Evolutionary conservation across 371 early-diverging fungal genomes (phyloP), one percentile per base, ranked within the genome.

Genomic region (Mucor mucedo): DNA sequence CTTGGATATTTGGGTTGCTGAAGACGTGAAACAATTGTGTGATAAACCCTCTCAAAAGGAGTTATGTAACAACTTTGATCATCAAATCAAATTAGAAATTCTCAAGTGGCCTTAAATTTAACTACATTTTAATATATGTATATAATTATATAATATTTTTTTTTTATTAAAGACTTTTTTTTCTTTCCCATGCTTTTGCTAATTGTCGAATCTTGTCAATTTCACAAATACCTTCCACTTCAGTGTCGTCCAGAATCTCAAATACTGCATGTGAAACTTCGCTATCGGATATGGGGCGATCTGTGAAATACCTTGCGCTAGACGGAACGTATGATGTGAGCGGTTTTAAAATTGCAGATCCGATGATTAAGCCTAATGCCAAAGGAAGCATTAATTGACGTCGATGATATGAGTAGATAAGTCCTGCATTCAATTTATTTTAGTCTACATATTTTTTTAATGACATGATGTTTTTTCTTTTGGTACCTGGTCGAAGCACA

Each of bases 41-140:
- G 62, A 66, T n/a, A 66, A 68, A 1, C 55, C 68, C 11, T 73
- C 71, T 16, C 71, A 76, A 39, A 52, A 72, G 8, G 70, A 75
- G n/a, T 62, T 71, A 9, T 82, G 83, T 66, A 67, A 75, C 53
- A 66, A 72, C 21, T 82, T 78, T 78, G 77, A 77, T 47, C 68
- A 76, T 45, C 68, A 70, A 33, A 79, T 82, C 56, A 79, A 68
- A 33, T 55, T 52, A 27, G 71, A 76, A 30, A 82, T 82, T 55
- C 65, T 82, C 38, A 70, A 63, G 50, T 82, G 78, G 78, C 83
- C 83, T 70, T 82, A 68, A 71, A 75, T 7, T 33, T 10, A 0
- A 42, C 3, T 14, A 10, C 7, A 10, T 14, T 48, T 28, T 28
- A 48, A 48, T 9, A 29, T 4, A 27, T 28, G 21, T 9, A 28